Evolutionary conservation across 495 filamentous ascomycete genomes (phyloP), one percentile per base, ranked within the genome.

Genomic region (Trichoderma gamsii): DNA sequence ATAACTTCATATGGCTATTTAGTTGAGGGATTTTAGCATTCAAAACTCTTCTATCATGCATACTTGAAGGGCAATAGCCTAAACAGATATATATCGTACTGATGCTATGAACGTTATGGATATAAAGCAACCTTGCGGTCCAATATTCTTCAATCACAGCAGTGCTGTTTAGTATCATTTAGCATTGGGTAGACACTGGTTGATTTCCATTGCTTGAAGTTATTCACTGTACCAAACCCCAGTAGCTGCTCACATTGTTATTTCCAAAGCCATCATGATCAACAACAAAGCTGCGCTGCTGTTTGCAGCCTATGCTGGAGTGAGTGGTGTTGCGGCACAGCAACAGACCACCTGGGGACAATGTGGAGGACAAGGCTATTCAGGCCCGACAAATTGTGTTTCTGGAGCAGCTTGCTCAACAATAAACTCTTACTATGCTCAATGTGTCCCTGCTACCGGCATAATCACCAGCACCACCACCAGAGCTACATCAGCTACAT

Each of bases 371-470:
- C 8, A n/a, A 56, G 51, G 51, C 51, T 56, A 56, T 16, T 4
- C 15, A n/a, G 51, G 51, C 21, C 51, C 51, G 16, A 56, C 51
- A n/a, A 56, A n/a, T 56, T 56, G 51, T 56, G n/a, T 23, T 56
- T 21, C 51, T 56, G 51, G 51, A 23, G 11, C 51, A n/a, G n/a
- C 18, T 11, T 56, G 51, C n/a, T 56, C 51, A 23, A 56, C 51
- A 11, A 4, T 21, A n/a, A 25, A 25, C 21, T 11, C 51, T n/a
- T 56, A 56, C n/a, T 56, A 56, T 56, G 51, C 51, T 23, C 51
- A 56, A 25, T 56, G 51, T 56, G n/a, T 56, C 51, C 51, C 51
- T 56, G 51, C 51, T 25, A 56, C 51, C 51, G 51, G 51, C n/a
- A 56, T 56, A 16, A 12, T 56, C 51, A 56, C 43, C 13, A 46